Evolutionary conservation across 1,139 yeast genomes (phyloP), one percentile per base, ranked within the genome.

Genomic region (Yamadazyma friedrichii): DNA sequence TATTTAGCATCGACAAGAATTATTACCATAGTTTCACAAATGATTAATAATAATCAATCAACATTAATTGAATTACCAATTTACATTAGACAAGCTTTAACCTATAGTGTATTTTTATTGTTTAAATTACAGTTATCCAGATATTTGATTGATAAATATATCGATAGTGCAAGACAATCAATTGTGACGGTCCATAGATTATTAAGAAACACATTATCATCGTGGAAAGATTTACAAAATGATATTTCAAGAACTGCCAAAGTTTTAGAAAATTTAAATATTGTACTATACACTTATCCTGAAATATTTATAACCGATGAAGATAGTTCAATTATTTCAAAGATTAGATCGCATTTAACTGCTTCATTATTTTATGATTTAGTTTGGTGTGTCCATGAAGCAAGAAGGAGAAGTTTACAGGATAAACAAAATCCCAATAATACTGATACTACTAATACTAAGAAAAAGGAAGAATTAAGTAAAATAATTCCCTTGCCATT

Each of bases 351-450:
- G 0, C 98, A 91, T 63, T 70, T 91, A 53, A 87, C 96, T 0
- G 96, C 95, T 0, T 88, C 96, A 0, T 65, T 91, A 42, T 91
- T 91, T 55, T 91, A 91, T 59, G 98, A 91, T 62, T 73, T 91
- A 43, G 93, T 91, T 15, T 89, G 96, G 93, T 87, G 95, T 58
- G 87, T 91, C 38, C 97, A 91, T 61, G 97, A 91, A 58, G 96
- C 96, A 0, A 73, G 95, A 59, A 73, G 97, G 57, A 69, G 95
- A 45, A 80, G 83, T 13, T 60, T 79, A 39, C 68, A 74, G 22
- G 79, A 70, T 41, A 77, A 76, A 40, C 37, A 36, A 17, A 62
- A 60, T 41, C 69, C 68, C 2, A 44, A 42, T 11, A 39, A 42
- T 25, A 46, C 43, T 22, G 43, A 41, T 8, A 40, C 39, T 9